Evolutionary conservation across 2,329 filamentous ascomycete genomes (phyloP).

Genomic region (Calonectria leucothoes): DNA sequence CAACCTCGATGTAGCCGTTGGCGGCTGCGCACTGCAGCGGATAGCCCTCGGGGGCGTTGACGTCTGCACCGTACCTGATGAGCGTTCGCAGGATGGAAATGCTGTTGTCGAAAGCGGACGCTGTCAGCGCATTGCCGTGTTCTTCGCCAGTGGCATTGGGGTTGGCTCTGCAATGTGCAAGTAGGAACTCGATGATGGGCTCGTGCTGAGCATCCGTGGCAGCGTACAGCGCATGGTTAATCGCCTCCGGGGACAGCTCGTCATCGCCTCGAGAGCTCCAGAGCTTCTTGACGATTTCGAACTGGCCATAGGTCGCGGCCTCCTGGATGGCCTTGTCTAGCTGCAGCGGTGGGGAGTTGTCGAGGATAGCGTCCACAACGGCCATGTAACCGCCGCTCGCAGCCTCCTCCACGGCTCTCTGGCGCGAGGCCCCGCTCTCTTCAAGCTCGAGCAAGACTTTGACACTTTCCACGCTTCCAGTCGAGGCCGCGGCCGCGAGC

Average conservation of each 20-base stretch:
- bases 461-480: constrained; percentile 17
- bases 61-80: constrained; percentile 1
- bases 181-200: constrained; percentile 8
- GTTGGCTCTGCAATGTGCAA: not conserved
- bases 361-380: constrained; percentile 9
- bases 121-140: constrained; percentile 23
- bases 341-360: not conserved
- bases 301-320: constrained; percentile 32
- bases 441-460: constrained; percentile 17
- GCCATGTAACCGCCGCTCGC: constrained; percentile 8
- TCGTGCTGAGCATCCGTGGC: constrained; percentile 18
- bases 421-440: not conserved
- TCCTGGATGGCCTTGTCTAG: constrained; percentile 9
- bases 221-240: constrained; percentile 11
- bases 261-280: constrained; percentile 13
- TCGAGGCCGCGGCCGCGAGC: constrained; percentile 21
- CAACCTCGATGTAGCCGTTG: constrained; percentile 17
- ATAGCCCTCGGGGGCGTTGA: constrained; percentile 15
- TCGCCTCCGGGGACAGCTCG: not conserved
- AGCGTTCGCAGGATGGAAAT: not conserved
- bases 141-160: constrained; percentile 10
- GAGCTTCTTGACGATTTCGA: constrained; percentile 9
- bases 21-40: constrained; percentile 12
- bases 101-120: constrained; percentile 15
- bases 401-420: constrained; percentile 21